Conservation (phyloP, 2,329 filamentous ascomycete genomes). For the Aspergillus ruber region DNA sequence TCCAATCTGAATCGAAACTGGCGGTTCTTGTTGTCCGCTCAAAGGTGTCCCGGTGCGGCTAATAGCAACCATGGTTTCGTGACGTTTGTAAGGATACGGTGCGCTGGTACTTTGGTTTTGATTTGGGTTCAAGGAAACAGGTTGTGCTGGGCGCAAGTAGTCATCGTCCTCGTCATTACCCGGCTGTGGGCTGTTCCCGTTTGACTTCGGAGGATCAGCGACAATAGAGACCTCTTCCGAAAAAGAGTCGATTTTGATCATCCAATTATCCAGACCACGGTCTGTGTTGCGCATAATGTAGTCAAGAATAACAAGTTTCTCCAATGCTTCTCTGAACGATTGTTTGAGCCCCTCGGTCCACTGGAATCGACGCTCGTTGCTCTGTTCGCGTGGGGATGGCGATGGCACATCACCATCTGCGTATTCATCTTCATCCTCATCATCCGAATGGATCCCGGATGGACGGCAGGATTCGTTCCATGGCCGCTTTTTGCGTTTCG, state of each 20-base stretch:
- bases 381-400: conserved; percentile 42
- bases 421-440: conserved; percentile 55
- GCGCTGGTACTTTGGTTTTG: conserved; percentile 28
- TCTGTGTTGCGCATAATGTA: conserved; percentile 99
- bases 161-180: conserved; percentile 33
- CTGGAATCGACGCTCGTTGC: conserved; percentile 52
- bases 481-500: conserved; percentile 60
- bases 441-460: conserved; percentile 51
- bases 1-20: conserved; percentile 66
- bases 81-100: conserved; percentile 64
- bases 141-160: conserved; percentile 50
- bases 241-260: conserved; percentile 92
- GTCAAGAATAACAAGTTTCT: conserved; percentile 94
- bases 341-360: conserved; percentile 89
- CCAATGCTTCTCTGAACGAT: conserved; percentile 87
- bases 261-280: conserved; percentile 95
- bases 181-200: conserved; percentile 36
- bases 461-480: conserved; percentile 84
- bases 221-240: conserved; percentile 76
- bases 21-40: conserved; percentile 34
- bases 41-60: conserved; percentile 51
- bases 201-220: conserved; percentile 70
- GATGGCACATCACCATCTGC: conserved; percentile 33
- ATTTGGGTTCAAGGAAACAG: conserved; percentile 50
- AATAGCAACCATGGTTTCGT: conserved; percentile 76